These are phyloP conservation scores for Psilocybe cubensis DNA, from an alignment of 768 basidiomycete species.

Conservation along the genomic window DNA sequence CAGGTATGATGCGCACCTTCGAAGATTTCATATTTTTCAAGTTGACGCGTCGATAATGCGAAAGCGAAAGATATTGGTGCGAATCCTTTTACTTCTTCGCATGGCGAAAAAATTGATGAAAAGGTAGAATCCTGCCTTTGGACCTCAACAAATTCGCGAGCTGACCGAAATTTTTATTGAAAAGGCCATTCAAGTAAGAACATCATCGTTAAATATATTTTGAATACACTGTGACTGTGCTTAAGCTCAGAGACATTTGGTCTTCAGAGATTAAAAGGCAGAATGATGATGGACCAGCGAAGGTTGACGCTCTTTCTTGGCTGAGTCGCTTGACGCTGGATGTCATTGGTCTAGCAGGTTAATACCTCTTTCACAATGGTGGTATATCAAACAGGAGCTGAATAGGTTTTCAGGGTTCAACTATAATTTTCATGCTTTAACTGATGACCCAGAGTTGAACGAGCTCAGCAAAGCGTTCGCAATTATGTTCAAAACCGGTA, in stretches of 20 bases:
- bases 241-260: slow-evolving; percentile 56
- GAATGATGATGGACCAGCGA: slow-evolving; percentile 21
- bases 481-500: slow-evolving; percentile 45
- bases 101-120: neutral
- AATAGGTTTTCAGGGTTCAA: slow-evolving; percentile 25
- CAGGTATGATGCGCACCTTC: slow-evolving; percentile 34
- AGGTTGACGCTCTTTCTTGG: slow-evolving; percentile 66
- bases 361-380: slow-evolving; percentile 27
- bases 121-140: slow-evolving; percentile 67
- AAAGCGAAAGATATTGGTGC: slow-evolving; percentile 46
- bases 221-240: neutral
- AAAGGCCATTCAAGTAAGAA: slow-evolving; percentile 49
- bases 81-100: neutral
- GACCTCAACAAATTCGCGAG: slow-evolving; percentile 56
- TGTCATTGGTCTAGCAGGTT: slow-evolving; percentile 72
- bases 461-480: slow-evolving; percentile 54
- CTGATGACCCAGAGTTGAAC: slow-evolving; percentile 35
- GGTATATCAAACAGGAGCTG: neutral
- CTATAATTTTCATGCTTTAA: slow-evolving; percentile 30
- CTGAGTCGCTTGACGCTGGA: slow-evolving; percentile 72
- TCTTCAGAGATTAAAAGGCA: slow-evolving; percentile 32
- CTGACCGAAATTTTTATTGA: slow-evolving; percentile 55
- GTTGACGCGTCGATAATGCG: too few relatives aligned
- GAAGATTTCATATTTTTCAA: too few relatives aligned
- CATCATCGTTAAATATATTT: neutral